These are phyloP conservation scores for Penicillium samsonianum DNA, from an alignment of 495 filamentous ascomycete species.

Conservation along the genomic window DNA sequence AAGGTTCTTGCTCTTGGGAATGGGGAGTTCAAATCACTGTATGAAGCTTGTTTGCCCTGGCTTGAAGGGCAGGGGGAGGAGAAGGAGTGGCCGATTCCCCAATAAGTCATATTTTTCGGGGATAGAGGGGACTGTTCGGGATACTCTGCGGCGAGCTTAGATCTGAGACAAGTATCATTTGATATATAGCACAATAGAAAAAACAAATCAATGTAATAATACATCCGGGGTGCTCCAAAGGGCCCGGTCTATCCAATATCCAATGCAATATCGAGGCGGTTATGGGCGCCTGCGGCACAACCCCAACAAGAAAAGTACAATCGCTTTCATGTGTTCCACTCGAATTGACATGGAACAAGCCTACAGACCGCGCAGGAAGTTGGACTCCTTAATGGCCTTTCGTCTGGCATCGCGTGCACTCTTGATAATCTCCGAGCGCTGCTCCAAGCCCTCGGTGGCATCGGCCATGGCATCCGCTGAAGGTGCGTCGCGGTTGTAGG, in stretches of 20 bases:
- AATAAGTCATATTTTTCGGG: background rate
- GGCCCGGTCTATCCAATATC: conserved; percentile 17
- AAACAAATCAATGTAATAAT: conserved; percentile 33
- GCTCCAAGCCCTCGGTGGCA: conserved; percentile 40
- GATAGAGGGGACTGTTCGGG: conserved; percentile 10
- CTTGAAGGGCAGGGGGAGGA: conserved; percentile 36
- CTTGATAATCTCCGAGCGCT: conserved; percentile 50
- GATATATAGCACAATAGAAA: conserved; percentile 35
- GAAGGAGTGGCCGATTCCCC: conserved; percentile 33
- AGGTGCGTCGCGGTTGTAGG: conserved; percentile 37
- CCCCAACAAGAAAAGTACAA: conserved; percentile 13
- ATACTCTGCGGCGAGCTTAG: background rate
- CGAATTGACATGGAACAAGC: conserved; percentile 19
- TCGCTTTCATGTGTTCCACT: conserved; percentile 14
- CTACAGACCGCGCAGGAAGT: conserved; percentile 86
- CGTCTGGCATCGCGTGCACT: conserved; percentile 71
- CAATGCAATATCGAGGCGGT: conserved; percentile 8
- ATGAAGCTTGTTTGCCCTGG: conserved; percentile 34
- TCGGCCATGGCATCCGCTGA: conserved; percentile 30
- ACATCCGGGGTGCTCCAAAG: conserved; percentile 21
- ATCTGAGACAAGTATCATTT: conserved; percentile 22
- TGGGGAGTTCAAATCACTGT: conserved; percentile 29
- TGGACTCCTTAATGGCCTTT: conserved; percentile 82
- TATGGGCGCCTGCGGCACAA: conserved; percentile 5
- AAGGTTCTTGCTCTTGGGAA: conserved; percentile 23